Conservation (phyloP, 768 basidiomycete genomes). For the Tylopilus intermedius region DNA sequence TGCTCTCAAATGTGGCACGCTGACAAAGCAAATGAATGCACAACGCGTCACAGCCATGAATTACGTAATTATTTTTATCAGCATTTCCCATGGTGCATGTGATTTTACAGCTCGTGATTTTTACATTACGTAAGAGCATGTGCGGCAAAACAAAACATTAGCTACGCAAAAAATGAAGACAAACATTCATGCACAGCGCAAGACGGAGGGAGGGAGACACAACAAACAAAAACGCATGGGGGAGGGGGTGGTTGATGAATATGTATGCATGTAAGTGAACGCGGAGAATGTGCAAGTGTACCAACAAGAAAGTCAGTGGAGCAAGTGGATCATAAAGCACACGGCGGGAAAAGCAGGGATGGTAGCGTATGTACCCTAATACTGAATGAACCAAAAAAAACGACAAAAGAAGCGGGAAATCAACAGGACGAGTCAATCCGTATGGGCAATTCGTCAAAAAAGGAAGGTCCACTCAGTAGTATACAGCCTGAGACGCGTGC, state of each 20-base stretch:
- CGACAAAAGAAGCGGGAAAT: neutral
- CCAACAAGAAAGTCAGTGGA: slow-evolving; percentile 19
- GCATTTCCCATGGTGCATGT: neutral
- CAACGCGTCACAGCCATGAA: neutral
- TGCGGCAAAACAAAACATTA: neutral
- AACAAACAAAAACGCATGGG: slow-evolving; percentile 20
- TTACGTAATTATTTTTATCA: neutral
- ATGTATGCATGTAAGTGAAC: slow-evolving; percentile 19
- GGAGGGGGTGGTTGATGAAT: slow-evolving; percentile 4
- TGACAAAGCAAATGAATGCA: slow-evolving; percentile 19
- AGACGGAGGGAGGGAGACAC: slow-evolving; percentile 6
- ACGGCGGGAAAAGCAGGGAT: slow-evolving; percentile 7
- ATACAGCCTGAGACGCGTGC: slow-evolving; percentile 42
- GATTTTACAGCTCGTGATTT: neutral
- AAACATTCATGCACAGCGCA: slow-evolving; percentile 4
- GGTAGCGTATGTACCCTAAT: slow-evolving; percentile 19
- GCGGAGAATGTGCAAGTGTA: slow-evolving; percentile 21
- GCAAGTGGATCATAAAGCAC: slow-evolving; percentile 8
- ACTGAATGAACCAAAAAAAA: slow-evolving; percentile 18
- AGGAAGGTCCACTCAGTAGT: slow-evolving; percentile 44
- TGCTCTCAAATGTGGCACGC: slow-evolving; percentile 14
- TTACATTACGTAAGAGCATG: neutral
- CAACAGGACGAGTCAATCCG: neutral
- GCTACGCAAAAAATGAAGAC: slow-evolving; percentile 11
- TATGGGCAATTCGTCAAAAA: neutral